Percentiles rank a stretch among this genome's conserved stretches.
phyloP scores from a whole-genome alignment of 2,329 filamentous ascomycete species.

The Simplicillium sp. region DNA sequence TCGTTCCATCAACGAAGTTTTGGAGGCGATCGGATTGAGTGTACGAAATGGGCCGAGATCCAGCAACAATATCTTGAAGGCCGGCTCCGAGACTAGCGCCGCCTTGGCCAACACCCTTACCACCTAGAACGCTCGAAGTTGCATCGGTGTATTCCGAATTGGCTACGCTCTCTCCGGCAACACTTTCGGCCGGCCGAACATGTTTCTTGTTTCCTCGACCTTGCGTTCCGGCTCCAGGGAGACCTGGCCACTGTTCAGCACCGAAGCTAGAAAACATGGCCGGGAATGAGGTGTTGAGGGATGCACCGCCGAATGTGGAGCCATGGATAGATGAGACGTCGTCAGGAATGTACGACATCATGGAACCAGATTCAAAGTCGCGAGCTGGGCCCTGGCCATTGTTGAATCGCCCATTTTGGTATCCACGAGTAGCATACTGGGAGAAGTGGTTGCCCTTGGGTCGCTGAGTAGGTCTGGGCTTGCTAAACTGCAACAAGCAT shows the following conservation, averaged over 20 bases:
- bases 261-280: conserved; percentile 94
- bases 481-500: conserved; percentile 87
- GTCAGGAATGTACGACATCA: conserved; percentile 92
- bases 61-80: conserved; percentile 66
- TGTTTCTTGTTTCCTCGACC: conserved; percentile 61
- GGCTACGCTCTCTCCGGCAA: conserved; percentile 86
- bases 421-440: conserved; percentile 46
- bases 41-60: conserved; percentile 46
- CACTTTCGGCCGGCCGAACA: conserved; percentile 60
- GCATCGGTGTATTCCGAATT: conserved; percentile 85
- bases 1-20: conserved; percentile 83
- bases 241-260: conserved; percentile 76
- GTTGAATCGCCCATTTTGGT: conserved; percentile 30
- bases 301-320: conserved; percentile 77
- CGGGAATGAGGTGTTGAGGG: conserved; percentile 67
- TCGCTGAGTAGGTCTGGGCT: conserved; percentile 86
- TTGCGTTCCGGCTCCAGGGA: conserved; percentile 52
- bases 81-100: conserved; percentile 79
- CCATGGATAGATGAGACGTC: conserved; percentile 95
- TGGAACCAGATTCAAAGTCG: conserved; percentile 71
- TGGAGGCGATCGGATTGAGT: conserved; percentile 71
- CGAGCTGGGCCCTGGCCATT: conserved; percentile 30
- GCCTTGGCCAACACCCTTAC: conserved; percentile 68
- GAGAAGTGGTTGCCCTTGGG: conserved; percentile 71
- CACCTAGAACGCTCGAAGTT: conserved; percentile 66